Base-by-base conservation (phyloP, 371 early-diverging fungal genomes). In the Smittium mucronatum region DNA sequence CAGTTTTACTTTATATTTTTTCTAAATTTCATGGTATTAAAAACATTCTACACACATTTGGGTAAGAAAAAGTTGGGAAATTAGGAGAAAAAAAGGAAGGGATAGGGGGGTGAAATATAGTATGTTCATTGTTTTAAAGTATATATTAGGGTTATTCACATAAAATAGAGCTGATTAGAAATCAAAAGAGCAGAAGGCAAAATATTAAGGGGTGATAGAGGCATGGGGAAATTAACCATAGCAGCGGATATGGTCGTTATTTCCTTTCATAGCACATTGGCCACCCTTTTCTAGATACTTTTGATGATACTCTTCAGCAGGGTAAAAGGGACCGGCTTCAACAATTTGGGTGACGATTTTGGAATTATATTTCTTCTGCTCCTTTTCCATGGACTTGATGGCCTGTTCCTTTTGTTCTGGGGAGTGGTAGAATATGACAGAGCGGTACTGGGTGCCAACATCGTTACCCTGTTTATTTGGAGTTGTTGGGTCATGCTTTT, bases 281-380 rank as follows among this genome's bases (percentile, higher is more conserved):
- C 80, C 80, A 67, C 87, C 83, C 70, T 85, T 86, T 57, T 83
- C 86, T 61, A 95, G 75, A 67, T 95, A 94, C 70, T 82, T 76
- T 76, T 91, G 92, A 72, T 96, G 98, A 76, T 93, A 93, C 0
- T 81, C 86, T 75, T 97, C 97, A 25, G 93, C 98, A 67, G 88
- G 84, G 72, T 83, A 93, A 78, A 90, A 96, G n/a, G 72, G 75
- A 15, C 76, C 78, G 0, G 89, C 87, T 0, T 87, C 85, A 26
- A 82, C 83, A 67, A 93, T 88, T 70, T 90, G 80, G 0, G 93
- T 93, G 1, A 85, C 87, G 58, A 93, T 88, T 15, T 79, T 76
- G 35, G 79, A 73, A 1, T 78, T 86, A 71, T 85, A 85, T 67
- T 84, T 81, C 64, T 86, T 84, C 73, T 89, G 86, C 21, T 85